phyloP scores from a whole-genome alignment of 805 yeast genomes.

The Kuraishia borneana region DNA sequence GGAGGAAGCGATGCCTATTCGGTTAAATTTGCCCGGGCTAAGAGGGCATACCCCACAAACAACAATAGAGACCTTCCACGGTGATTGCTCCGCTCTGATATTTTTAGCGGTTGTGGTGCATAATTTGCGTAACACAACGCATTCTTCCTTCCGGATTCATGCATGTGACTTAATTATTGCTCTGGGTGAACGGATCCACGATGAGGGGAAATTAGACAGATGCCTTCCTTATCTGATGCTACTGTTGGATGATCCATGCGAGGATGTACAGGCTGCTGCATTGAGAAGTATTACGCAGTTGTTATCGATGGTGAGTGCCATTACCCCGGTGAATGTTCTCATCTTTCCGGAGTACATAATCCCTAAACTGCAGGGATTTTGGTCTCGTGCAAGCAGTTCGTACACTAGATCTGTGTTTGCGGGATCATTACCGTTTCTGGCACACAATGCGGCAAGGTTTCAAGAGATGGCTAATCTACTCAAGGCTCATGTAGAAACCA shows the following conservation, averaged over 20 bases:
- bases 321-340: conserved; percentile 66
- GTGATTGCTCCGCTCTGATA: conserved; percentile 42
- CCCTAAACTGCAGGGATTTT: conserved; percentile 40
- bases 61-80: conserved; percentile 14
- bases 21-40: conserved; percentile 42
- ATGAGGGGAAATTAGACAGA: conserved; percentile 78
- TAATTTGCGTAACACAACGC: conserved; percentile 46
- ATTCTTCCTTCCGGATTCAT: conserved; percentile 47
- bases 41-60: conserved; percentile 31
- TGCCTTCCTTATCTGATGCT: conserved; percentile 70
- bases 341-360: conserved; percentile 75
- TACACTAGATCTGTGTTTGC: conserved; percentile 63
- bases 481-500: conserved; percentile 17
- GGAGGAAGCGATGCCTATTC: conserved; percentile 22
- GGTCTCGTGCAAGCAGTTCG: conserved; percentile 4
- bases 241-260: conserved; percentile 58
- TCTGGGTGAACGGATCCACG: conserved; percentile 64
- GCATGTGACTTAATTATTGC: conserved; percentile 72
- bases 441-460: conserved; percentile 50
- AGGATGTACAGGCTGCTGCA: conserved; percentile 58
- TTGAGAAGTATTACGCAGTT: conserved; percentile 58
- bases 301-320: conserved; percentile 45
- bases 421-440: conserved; percentile 59
- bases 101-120: conserved; percentile 48
- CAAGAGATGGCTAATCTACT: conserved; percentile 48